These are phyloP conservation scores for Leishmania gerbilli DNA, from an alignment of 208 protist species.

Conservation along the genomic window DNA sequence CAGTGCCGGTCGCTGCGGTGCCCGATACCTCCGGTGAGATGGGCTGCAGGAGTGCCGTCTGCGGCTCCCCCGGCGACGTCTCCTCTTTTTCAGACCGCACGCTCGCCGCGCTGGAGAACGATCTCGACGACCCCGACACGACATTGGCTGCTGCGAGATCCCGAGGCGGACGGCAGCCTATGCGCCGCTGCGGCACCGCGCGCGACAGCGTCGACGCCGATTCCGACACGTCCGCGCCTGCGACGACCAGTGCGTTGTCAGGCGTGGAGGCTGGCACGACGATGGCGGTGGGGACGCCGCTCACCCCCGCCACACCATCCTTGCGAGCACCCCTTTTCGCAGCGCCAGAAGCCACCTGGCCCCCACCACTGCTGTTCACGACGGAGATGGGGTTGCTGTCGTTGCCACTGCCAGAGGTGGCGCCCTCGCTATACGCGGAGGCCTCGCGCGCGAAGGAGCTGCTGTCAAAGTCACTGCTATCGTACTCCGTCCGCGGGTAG, in stretches of 20 bases:
- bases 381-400: background rate
- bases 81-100: background rate
- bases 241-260: background rate
- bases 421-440: background rate
- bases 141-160: background rate
- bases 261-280: constrained; percentile 3
- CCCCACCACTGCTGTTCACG: background rate
- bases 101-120: background rate
- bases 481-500: constrained; percentile 14
- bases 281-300: constrained; percentile 1
- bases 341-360: too few relatives aligned
- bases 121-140: background rate
- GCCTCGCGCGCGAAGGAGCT: background rate
- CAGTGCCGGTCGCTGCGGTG: background rate
- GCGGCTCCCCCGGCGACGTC: background rate
- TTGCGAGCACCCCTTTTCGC: background rate
- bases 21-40: background rate
- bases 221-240: background rate
- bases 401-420: background rate
- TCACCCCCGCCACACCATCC: background rate
- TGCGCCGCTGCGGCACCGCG: constrained; percentile 4
- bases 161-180: constrained; percentile 9
- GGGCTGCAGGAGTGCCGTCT: background rate
- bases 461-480: constrained; percentile 13
- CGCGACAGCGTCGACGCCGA: background rate